Conservation (phyloP, 202 grass and related monocot genomes). For the Panicum hallii region DNA sequence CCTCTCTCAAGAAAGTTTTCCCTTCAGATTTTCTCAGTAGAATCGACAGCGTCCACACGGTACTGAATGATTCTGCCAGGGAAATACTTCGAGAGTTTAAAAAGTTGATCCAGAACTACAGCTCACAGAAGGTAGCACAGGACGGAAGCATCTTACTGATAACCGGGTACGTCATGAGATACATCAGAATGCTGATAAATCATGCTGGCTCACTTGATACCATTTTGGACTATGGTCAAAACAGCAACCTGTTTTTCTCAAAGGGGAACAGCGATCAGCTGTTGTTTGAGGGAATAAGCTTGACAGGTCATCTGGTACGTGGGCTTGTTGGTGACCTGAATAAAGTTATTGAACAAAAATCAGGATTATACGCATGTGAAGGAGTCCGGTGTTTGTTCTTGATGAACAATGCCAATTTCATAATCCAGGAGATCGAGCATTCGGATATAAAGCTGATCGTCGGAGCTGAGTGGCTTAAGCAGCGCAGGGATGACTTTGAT, state of each 20-base stretch:
- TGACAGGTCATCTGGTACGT: neutral
- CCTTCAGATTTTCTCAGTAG: neutral
- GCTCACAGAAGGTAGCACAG: constrained; percentile 12
- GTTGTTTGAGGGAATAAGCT: constrained; percentile 18
- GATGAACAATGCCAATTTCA: constrained; percentile 45
- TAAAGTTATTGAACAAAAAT: constrained; percentile 8
- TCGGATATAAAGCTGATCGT: constrained; percentile 24
- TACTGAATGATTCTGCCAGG: constrained; percentile 20
- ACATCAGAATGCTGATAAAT: constrained; percentile 35
- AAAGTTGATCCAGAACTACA: constrained; percentile 23
- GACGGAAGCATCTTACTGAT: constrained; percentile 26
- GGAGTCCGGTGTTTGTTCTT: constrained; percentile 40
- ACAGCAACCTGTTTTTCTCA: neutral
- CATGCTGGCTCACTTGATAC: constrained; percentile 45
- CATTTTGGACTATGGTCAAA: constrained; percentile 28
- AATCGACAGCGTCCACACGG: neutral
- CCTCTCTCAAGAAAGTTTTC: constrained; percentile 28
- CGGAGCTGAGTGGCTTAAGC: constrained; percentile 27
- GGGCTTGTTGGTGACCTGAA: constrained; percentile 27
- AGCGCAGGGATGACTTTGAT: neutral
- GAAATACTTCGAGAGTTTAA: constrained; percentile 16
- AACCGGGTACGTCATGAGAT: constrained; percentile 44
- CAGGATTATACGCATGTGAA: neutral
- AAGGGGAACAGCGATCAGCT: too few species aligned
- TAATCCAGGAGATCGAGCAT: constrained; percentile 40